These are phyloP conservation scores for Ballota nigra DNA, from an alignment of 257 asterid genomes.

Conservation along the genomic window DNA sequence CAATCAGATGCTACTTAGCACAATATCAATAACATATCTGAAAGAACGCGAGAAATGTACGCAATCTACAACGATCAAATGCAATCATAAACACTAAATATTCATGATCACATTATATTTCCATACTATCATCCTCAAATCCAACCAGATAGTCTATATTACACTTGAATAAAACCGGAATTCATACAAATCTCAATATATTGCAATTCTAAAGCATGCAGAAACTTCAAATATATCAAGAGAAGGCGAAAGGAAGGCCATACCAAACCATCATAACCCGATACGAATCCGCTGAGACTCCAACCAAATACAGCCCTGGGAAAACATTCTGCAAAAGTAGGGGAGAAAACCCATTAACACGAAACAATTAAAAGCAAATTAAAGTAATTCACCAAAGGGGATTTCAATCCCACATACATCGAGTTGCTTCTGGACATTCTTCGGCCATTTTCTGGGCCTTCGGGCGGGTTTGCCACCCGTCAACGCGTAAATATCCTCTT, in stretches of 20 bases:
- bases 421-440: constrained; percentile 65
- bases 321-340: constrained; percentile 45
- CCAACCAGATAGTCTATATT: neutral
- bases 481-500: constrained; percentile 77
- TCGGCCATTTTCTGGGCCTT: constrained; percentile 71
- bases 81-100: neutral
- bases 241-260: neutral
- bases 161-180: too few species aligned
- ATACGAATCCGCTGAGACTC: constrained; percentile 60
- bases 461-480: constrained; percentile 83
- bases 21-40: neutral
- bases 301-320: constrained; percentile 75
- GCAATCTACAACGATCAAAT: neutral
- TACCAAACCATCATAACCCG: constrained; percentile 54
- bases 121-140: neutral
- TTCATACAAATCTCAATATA: neutral
- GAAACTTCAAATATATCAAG: neutral
- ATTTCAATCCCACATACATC: constrained; percentile 43
- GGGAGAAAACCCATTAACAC: constrained; percentile 1
- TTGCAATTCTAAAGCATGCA: constrained; percentile 9
- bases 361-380: neutral
- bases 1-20: constrained; percentile 17
- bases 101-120: neutral
- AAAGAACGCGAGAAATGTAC: neutral
- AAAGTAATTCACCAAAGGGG: neutral